Conservation (phyloP, 352 stramenopile genomes). For the Halophytophthora polymorphica region DNA sequence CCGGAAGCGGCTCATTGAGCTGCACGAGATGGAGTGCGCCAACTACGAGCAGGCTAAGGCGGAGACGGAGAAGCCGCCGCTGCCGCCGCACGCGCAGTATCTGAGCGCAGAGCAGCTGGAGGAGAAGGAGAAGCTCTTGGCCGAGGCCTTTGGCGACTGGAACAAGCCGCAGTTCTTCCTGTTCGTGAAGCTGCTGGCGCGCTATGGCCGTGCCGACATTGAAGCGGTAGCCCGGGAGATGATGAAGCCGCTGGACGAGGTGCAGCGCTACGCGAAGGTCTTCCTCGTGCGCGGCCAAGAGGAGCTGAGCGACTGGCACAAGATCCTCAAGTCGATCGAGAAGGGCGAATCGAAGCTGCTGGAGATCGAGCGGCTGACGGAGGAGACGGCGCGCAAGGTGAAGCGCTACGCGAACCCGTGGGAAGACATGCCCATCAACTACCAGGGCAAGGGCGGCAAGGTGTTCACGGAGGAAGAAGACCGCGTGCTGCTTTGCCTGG, state of each 20-base stretch:
- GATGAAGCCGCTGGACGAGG: conserved; percentile 77
- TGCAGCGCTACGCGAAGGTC: conserved; percentile 58
- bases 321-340: conserved; percentile 86
- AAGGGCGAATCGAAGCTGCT: conserved; percentile 87
- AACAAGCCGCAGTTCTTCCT: conserved; percentile 88
- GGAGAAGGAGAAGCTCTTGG: conserved; percentile 92
- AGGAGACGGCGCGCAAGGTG: conserved; percentile 73
- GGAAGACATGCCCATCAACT: conserved; percentile 88
- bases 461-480: conserved; percentile 98
- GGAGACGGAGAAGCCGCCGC: conserved; percentile 70
- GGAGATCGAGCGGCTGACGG: conserved; percentile 80
- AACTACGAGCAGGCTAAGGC: conserved; percentile 80
- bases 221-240: conserved; percentile 80
- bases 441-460: conserved; percentile 89
- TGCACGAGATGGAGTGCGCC: conserved; percentile 79
- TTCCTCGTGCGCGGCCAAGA: conserved; percentile 72
- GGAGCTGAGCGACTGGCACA: conserved; percentile 76
- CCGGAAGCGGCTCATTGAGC: conserved; percentile 65
- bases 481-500: conserved; percentile 95
- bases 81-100: conserved; percentile 71
- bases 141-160: conserved; percentile 82
- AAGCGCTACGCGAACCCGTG: conserved; percentile 77
- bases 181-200: conserved; percentile 81
- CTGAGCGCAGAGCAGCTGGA: conserved; percentile 80
- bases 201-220: conserved; percentile 73